Evolutionary conservation across 1,284 basidiomycete genomes (phyloP), one percentile per base, ranked within the genome.

Genomic region (Jaminaea rosea): DNA sequence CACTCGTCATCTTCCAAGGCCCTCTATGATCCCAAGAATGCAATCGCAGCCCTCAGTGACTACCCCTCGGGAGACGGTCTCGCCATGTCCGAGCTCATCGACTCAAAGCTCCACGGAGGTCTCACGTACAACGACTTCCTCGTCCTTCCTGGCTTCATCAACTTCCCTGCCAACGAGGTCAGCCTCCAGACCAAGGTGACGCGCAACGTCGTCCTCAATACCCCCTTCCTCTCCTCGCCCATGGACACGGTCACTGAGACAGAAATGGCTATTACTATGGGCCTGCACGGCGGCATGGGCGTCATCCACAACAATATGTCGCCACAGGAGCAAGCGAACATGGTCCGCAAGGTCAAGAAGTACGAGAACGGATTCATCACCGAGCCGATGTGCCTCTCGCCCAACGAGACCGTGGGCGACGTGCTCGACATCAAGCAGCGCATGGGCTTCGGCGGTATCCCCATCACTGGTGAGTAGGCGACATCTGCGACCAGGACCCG

Each of bases 241-340:
- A 99, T 99, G 93, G 93, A 99, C 79, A 98, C 93, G 28, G 93
- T 99, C 62, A 98, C 94, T 2, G 93, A 97, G 78, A 83, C 82
- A 57, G 84, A 92, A 65, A 99, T 98, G 92, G 93, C 93, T 48
- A 94, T 98, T 36, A 55, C 67, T 7, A 64, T 73, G 46, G 71
- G 64, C 21, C 55, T 73, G 19, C 67, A 94, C 61, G 93, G 94
- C 50, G 94, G 93, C 54, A 87, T 99, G 65, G 93, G 94, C 79
- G 89, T 98, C 69, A 97, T 98, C 70, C 93, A 99, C 77, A 91
- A 98, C 79, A 99, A 98, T 76, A 90, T 96, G 77, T 75, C 87
- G 5, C 72, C 92, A 1, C 83, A 83, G 58, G 83, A 84, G 19
- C 94, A 99, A 78, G 94, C 93, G 4, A 84, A 85, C 46, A 97